phyloP scores from a whole-genome alignment of 495 filamentous ascomycete species.

The Neurospora africana region DNA sequence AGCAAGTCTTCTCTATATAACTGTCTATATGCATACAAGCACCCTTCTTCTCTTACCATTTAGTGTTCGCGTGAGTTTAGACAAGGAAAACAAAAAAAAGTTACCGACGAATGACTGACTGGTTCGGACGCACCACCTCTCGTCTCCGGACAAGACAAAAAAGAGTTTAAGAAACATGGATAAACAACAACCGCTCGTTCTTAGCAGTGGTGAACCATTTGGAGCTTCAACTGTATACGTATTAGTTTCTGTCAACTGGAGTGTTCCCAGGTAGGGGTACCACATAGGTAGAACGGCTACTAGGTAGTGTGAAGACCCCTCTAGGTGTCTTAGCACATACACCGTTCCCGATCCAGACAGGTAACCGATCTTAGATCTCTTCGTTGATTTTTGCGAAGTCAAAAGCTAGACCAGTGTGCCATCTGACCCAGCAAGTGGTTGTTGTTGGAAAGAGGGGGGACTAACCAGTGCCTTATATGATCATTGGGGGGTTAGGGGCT shows the following conservation, averaged over 20 bases:
- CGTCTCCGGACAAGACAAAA: neutral
- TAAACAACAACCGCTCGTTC: neutral
- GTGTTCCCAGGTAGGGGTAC: neutral
- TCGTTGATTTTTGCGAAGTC: neutral
- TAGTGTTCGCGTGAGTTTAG: neutral
- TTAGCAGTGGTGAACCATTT: neutral
- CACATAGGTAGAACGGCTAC: neutral
- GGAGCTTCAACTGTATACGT: neutral
- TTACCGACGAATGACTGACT: neutral
- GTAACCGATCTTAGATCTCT: neutral
- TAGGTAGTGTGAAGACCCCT: neutral
- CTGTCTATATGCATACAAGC: neutral
- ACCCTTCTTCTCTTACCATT: neutral
- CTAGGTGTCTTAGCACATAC: neutral
- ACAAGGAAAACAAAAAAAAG: neutral
- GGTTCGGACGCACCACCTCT: neutral
- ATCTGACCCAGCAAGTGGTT: neutral
- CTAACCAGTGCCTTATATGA: neutral
- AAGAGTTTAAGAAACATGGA: neutral
- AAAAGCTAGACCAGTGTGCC: neutral
- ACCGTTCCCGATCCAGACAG: neutral
- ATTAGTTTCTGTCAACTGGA: neutral
- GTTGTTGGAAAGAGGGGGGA: neutral
- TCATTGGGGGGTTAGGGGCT: neutral
- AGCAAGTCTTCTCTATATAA: neutral